A percentile compares a stretch with the other conserved stretches of the same genome.
These are phyloP conservation scores for Lobosporangium transversale DNA, from an alignment of 192 early-diverging fungal genomes.

Conservation along the genomic window DNA sequence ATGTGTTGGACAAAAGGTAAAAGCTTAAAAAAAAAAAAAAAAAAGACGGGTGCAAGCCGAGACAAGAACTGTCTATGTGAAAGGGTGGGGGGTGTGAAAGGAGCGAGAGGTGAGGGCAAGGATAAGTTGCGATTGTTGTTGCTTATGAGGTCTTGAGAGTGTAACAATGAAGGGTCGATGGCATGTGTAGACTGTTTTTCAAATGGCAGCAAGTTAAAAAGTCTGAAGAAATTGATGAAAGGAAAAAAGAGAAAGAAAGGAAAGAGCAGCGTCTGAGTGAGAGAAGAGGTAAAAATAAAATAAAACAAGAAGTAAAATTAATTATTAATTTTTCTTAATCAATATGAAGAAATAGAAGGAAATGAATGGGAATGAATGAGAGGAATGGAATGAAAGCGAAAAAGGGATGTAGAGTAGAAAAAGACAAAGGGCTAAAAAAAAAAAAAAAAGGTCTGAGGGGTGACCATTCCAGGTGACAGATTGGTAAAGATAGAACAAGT, in stretches of 20 bases:
- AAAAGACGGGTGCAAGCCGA: not conserved
- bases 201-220: no score
- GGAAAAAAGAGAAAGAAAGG: not conserved
- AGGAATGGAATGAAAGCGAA: not conserved
- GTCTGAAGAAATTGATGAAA: not conserved
- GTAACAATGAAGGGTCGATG: no score
- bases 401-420: not conserved
- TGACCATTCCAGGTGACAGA: no score
- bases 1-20: not conserved
- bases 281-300: constrained; percentile 1
- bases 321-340: no score
- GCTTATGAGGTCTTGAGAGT: no score
- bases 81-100: not conserved
- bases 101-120: not conserved
- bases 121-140: no score
- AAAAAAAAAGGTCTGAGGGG: no score
- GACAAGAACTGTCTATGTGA: not conserved
- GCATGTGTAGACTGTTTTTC: no score
- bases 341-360: no score
- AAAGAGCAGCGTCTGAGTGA: not conserved
- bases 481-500: no score
- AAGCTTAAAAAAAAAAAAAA: constrained; percentile 1
- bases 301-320: not conserved
- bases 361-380: not conserved
- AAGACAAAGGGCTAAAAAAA: not conserved